Base-by-base conservation (phyloP, 371 early-diverging fungal genomes). In the Paramicrosporidium saccamoebae region DNA sequence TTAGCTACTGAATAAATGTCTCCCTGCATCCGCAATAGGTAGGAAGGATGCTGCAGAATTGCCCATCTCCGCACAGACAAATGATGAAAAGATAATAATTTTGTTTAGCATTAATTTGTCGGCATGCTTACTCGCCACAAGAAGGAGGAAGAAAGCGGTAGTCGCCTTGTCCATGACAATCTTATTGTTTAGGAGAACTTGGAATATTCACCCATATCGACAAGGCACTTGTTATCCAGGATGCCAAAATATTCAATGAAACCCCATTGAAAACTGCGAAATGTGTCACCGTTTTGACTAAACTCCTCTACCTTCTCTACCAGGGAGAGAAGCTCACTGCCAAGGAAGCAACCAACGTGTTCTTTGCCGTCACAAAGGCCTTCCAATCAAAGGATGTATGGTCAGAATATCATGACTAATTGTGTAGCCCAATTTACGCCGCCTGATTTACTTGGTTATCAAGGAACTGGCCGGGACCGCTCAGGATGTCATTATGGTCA, bases 401-500 rank as follows among this genome's bases (percentile, higher is more conserved):
- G 64, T 44, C 4, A 12, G 4, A 22, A 28, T 23, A 31, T 30
- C 10, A 28, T 28, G 4, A 25, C 9, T n/a, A 14, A 53, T 54
- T 31, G 11, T n/a, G 41, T 50, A 88, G 71, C 57, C 61, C 17
- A 50, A 66, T 4, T 39, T 94, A 31, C 68, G 94, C 26, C 86
- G 86, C 51, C 71, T 81, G 62, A 69, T 88, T 31, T 88, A 90
- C 37, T 50, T 90, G 22, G 68, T 72, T 21, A 90, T 94, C 47
- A 88, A 88, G 43, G 86, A 86, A 42, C 56, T 94, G 8, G 61
- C 82, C 18, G 57, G 53, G 10, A 58, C 68, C 26, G 78, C 88
- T 23, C 74, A 88, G 39, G 75, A 88, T 52, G 82, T 84, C 14
- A 77, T 90, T 35, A 81, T 90, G 74, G 79, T 79, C 24, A 94